Evolutionary conservation across 805 yeast genomes (phyloP), one percentile per base, ranked within the genome.

Genomic region (Spathaspora hagerdaliae): DNA sequence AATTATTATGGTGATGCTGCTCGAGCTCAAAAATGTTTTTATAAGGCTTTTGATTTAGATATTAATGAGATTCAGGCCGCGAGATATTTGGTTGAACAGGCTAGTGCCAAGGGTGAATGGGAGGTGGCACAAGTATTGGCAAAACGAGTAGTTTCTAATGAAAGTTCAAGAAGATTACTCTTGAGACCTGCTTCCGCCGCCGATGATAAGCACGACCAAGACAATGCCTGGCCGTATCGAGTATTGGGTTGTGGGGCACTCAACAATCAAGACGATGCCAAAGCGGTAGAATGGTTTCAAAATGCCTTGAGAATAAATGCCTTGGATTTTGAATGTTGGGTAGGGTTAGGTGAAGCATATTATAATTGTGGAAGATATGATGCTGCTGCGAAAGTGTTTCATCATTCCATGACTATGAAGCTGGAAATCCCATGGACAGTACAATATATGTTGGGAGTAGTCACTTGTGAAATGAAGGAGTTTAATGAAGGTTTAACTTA

Each of bases 271-370:
- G 83, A 85, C 52, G 87, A 81, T 51, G 81, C 79, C 1, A 82
- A 81, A 45, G 96, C 99, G 0, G 85, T 92, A 39, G 92, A 87
- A 62, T 82, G 87, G 79, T 90, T 88, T 59, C 99, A 94, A 63
- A 78, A 82, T 27, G 90, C 97, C 1, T 70, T 94, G 41, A 75
- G 97, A 50, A 68, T 85, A 51, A 70, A 82, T 37, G 69, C 85
- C 0, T 51, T 58, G 43, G 97, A 94, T 63, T 60, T 78, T 1
- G 84, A 87, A 51, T 84, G 96, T 2, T 92, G 98, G 97, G 72
- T 86, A 27, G 97, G 97, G 1, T 69, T 94, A n/a, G 99, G 99
- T n/a, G 98, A 94, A 61, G 92, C 97, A 0, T 94, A 94, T 61
- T 71, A 77, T 44, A 78, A 82, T 26, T 81, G 94, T 61, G 99